Conservation (phyloP, 257 asterid species). For the Ilex asprella region DNA sequence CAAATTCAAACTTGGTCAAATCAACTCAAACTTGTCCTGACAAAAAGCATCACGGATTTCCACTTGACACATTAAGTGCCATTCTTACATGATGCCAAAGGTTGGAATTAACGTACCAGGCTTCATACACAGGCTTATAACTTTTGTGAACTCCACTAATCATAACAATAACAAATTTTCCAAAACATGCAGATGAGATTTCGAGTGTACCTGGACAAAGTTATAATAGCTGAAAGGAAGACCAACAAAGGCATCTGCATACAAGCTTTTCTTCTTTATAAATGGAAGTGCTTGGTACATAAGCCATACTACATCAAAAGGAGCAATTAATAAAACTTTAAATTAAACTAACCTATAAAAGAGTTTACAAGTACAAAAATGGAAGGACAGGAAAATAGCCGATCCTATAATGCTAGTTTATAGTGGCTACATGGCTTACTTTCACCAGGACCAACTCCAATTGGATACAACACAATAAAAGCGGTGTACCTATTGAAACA, state of each 20-base stretch:
- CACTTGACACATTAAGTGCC: not conserved
- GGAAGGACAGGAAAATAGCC: not conserved
- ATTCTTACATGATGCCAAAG: not conserved
- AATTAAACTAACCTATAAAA: too few relatives aligned
- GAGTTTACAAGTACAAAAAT: not conserved
- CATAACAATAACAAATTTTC: not conserved
- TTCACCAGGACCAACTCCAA: slow-evolving; percentile 86
- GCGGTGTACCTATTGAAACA: slow-evolving; percentile 64
- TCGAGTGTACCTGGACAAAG: slow-evolving; percentile 43
- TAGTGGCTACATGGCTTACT: slow-evolving; percentile 46
- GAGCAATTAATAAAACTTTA: not conserved
- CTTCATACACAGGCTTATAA: not conserved
- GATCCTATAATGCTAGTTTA: not conserved
- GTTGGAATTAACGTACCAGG: not conserved
- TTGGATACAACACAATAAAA: slow-evolving; percentile 77
- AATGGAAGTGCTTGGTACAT: slow-evolving; percentile 87
- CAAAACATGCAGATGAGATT: not conserved
- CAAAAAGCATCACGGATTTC: not conserved
- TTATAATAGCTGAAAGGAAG: slow-evolving; percentile 64
- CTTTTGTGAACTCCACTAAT: not conserved
- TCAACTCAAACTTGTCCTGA: not conserved
- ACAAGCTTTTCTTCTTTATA: slow-evolving; percentile 56
- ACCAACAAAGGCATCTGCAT: slow-evolving; percentile 31
- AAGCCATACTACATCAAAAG: slow-evolving; percentile 63
- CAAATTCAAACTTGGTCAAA: not conserved